Percentiles rank a stretch among this genome's conserved stretches.
Evolutionary conservation across 1,284 basidiomycete genomes (phyloP).

Genomic region (Trichosporon asahii): DNA sequence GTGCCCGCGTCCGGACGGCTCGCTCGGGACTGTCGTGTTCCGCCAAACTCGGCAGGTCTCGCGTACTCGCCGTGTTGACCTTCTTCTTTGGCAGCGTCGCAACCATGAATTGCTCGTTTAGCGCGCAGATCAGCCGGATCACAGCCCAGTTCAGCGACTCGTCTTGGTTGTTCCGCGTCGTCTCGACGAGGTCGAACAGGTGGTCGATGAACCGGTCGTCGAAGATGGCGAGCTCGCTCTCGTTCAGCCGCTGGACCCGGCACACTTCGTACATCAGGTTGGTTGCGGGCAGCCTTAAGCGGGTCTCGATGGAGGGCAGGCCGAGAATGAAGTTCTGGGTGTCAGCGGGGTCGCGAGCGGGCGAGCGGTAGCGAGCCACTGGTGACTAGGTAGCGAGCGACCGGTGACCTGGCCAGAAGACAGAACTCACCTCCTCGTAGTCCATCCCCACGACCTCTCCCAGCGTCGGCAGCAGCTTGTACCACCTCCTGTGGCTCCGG

Average conservation of each 20-base stretch:
- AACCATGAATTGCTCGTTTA: conserved; percentile 99
- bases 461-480: conserved; percentile 70
- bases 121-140: conserved; percentile 85
- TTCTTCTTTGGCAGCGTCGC: conserved; percentile 52
- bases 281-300: conserved; percentile 67
- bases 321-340: conserved; percentile 39
- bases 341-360: too few relatives aligned
- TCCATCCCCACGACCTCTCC: conserved; percentile 57
- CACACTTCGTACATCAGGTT: conserved; percentile 84
- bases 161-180: conserved; percentile 80
- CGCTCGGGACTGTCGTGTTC: neutral
- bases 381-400: too few relatives aligned
- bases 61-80: conserved; percentile 31
- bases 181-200: conserved; percentile 90
- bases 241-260: conserved; percentile 74
- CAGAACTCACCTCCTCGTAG: conserved; percentile 33
- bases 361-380: too few relatives aligned
- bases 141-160: conserved; percentile 91
- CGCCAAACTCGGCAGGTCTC: conserved; percentile 16
- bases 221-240: conserved; percentile 69
- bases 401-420: too few relatives aligned
- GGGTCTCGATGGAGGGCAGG: conserved; percentile 68
- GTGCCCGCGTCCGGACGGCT: conserved; percentile 7
- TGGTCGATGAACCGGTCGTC: conserved; percentile 80
- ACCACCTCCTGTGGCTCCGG: conserved; percentile 74